Base-by-base conservation (phyloP, 2,329 filamentous ascomycete genomes). In the Clonostachys solani region DNA sequence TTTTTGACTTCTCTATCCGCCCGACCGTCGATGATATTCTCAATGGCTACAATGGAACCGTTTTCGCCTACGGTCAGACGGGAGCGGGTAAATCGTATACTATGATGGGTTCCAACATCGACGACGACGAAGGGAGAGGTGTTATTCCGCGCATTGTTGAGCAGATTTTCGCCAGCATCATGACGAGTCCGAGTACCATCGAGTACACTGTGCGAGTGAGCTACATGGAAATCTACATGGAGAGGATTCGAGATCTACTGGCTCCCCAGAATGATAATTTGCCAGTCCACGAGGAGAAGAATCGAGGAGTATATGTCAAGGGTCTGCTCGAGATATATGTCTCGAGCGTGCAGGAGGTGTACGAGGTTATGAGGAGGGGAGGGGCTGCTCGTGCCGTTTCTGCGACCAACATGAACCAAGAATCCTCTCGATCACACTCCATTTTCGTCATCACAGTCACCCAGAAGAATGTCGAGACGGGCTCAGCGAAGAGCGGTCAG, bases 201-300 rank as follows among this genome's bases (percentile, higher is more conserved):
- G 94, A 97, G 70, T 97, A 97, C 69, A 97, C 92, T n/a, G 92
- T 99, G 46, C 84, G 92, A 48, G 92, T 97, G 62, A 96, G 91
- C 68, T 97, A 97, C 71, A 96, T 99, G 92, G 94, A 99, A 71
- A 97, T 99, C 54, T 99, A 99, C 75, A 99, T 97, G 94, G 94
- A 99, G 73, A 84, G 88, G 57, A 97, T 99, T 66, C 84, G 92
- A 60, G 94, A 99, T 82, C 72, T 99, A 60, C 74, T 99, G 53
- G 84, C 87, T 19, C 94, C 94, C 12, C 87, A 92, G 50, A 96
- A 97, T 68, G 92, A 96, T 72, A 97, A 97, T 63, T 75, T 99
- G 45, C 92, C 92, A 1, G 86, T 97, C n/a, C 94, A 97, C 71
- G 94, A 99, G 62, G 94, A 97, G 70, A 96, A 96, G 78, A 94